Base-by-base conservation (phyloP, 495 filamentous ascomycete genomes). In the Aspergillus indologenus region DNA sequence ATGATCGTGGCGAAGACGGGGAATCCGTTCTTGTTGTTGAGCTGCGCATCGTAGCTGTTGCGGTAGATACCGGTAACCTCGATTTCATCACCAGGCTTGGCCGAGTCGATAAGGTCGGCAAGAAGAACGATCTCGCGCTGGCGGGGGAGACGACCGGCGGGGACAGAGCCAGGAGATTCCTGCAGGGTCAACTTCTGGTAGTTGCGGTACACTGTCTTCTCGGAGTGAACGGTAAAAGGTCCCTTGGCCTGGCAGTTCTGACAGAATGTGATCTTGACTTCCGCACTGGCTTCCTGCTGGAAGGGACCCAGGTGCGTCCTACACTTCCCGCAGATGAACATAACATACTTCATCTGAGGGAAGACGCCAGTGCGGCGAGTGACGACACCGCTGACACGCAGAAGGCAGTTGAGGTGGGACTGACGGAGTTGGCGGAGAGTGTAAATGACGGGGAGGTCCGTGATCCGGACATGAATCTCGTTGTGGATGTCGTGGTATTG, bases 11-110 rank as follows among this genome's bases (percentile, higher is more conserved):
- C 92, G 66, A 99, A 99, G 57, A 99, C 95, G 3, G 95, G 95
- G 78, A 99, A 99, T 21, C 95, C 95, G 70, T 98, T 99, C 73
- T 92, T 94, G 76, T 96, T 96, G 77, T 99, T 99, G 24, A 99
- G 82, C 66, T 95, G 90, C 1, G 93, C 94, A 69, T 96, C 91
- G 68, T 96, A 99, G 79, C 91, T 97, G 79, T 99, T 99, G 62
- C 92, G 90, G 75, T 99, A 99, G 65, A 97, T 88, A 62, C 95
- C 95, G 19, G 92, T 98, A 19, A 99, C 86, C 67, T 98, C 95
- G 54, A 99, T 88, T 68, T 99, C 95, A 72, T 99, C 95, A 61
- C 95, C 95, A 19, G 95, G 95, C 75, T 98, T 99, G 44, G 92
- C 93, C 45, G 85, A 87, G 74, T 99, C 95, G 62, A 99, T 99